Percentiles rank a stretch among this genome's conserved stretches.
phyloP scores from a whole-genome alignment of 805 yeast genomes.

The Saccharomycopsis javanensis region DNA sequence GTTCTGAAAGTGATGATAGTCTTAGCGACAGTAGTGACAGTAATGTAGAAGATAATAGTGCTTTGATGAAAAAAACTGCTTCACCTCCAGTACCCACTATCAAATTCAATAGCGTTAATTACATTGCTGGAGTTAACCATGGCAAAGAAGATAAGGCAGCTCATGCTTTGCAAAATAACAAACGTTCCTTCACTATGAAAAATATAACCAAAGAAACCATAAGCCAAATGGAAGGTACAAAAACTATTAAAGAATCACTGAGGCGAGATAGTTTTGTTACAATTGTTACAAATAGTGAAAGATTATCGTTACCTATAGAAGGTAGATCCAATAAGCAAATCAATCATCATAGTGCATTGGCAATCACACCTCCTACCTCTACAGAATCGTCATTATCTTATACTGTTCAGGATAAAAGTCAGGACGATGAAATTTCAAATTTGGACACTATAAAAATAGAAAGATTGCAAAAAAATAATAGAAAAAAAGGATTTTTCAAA shows the following conservation, averaged over 20 bases:
- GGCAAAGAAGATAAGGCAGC: neutral
- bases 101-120: neutral
- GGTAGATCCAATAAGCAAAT: neutral
- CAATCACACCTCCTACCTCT: neutral
- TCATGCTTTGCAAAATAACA: neutral
- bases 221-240: no score
- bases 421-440: no score
- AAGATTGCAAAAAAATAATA: neutral
- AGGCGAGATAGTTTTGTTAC: no score
- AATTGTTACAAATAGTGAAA: neutral
- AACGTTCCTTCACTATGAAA: no score
- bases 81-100: neutral
- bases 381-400: neutral
- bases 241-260: no score
- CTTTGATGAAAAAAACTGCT: neutral
- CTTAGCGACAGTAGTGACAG: neutral
- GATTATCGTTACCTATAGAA: no score
- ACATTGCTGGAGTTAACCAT: no score
- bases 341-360: neutral
- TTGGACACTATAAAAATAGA: no score
- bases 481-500: constrained; percentile 10
- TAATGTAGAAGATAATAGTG: neutral
- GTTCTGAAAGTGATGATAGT: neutral
- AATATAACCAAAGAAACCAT: no score
- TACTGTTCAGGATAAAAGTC: neutral